These are phyloP conservation scores for Pichia heedii DNA, from an alignment of 805 yeast species.

Conservation along the genomic window DNA sequence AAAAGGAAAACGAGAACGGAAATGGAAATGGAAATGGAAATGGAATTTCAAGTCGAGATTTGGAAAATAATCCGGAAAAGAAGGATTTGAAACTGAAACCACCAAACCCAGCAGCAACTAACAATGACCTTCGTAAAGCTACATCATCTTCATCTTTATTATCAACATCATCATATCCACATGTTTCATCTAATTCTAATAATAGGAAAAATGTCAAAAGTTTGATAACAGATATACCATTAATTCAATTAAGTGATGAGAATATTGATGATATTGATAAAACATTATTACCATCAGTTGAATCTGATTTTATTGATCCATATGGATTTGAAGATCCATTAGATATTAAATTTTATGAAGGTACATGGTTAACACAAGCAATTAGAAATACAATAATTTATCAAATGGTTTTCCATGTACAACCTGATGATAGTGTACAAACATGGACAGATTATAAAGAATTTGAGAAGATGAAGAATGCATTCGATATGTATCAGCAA, in stretches of 20 bases:
- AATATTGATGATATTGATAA: conserved; percentile 33
- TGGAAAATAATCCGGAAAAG: not conserved
- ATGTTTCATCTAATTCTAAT: not conserved
- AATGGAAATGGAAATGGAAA: no score
- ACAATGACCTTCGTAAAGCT: no score
- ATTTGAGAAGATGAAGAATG: conserved; percentile 48
- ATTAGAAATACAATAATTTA: conserved; percentile 73
- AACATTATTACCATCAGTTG: conserved; percentile 28
- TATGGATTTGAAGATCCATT: conserved; percentile 84
- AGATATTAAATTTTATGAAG: conserved; percentile 72
- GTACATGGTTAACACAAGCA: conserved; percentile 77
- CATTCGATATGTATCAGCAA: conserved; percentile 34
- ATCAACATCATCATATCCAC: not conserved
- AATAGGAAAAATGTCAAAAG: not conserved
- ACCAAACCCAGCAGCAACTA: no score
- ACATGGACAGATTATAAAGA: conserved; percentile 87
- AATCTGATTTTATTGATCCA: conserved; percentile 62
- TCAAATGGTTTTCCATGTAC: conserved; percentile 82
- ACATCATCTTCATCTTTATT: not conserved
- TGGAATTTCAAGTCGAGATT: no score
- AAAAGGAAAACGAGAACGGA: no score
- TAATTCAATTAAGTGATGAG: conserved; percentile 33
- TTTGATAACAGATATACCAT: conserved; percentile 11
- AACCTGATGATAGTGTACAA: conserved; percentile 87
- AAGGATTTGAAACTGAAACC: not conserved